These are phyloP conservation scores for Canavalia ensiformis DNA, from an alignment of 306 rosid species.

Conservation along the genomic window DNA sequence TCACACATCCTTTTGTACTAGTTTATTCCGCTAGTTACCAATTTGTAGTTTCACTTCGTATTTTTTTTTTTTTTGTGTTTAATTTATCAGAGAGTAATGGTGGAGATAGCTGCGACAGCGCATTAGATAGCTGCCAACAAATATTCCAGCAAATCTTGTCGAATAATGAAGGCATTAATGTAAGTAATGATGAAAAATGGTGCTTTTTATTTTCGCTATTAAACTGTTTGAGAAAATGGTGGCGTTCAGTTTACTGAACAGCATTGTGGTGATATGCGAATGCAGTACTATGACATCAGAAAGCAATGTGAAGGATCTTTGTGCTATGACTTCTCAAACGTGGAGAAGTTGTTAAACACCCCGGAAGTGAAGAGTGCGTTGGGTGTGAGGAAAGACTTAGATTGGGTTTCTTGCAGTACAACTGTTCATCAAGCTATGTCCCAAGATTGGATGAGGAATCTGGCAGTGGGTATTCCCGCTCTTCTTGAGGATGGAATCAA, in stretches of 20 bases:
- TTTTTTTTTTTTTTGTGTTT: background rate
- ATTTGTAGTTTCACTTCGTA: background rate
- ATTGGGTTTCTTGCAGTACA: conserved; percentile 72
- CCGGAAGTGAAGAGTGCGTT: conserved; percentile 63
- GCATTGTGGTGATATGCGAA: background rate
- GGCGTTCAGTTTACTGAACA: background rate
- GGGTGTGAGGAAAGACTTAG: conserved; percentile 70
- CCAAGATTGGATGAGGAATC: conserved; percentile 81
- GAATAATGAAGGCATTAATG: conserved; percentile 62
- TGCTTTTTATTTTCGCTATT: too few species aligned
- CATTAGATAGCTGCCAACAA: conserved; percentile 51
- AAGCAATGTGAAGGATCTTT: conserved; percentile 72
- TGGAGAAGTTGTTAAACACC: conserved; percentile 69
- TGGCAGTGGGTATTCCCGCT: conserved; percentile 78
- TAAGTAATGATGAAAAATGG: conserved; percentile 44
- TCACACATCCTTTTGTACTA: background rate
- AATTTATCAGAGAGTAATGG: conserved; percentile 60
- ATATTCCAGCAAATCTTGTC: conserved; percentile 59
- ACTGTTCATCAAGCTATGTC: conserved; percentile 65
- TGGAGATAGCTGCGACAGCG: conserved; percentile 59
- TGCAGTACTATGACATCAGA: conserved; percentile 85
- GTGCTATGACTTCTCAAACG: conserved; percentile 83
- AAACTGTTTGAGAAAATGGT: background rate
- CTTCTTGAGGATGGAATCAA: conserved; percentile 91
- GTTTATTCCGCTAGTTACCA: background rate